Conservation (phyloP, 176 grass and related monocot genomes). For the Triticum timopheevii region DNA sequence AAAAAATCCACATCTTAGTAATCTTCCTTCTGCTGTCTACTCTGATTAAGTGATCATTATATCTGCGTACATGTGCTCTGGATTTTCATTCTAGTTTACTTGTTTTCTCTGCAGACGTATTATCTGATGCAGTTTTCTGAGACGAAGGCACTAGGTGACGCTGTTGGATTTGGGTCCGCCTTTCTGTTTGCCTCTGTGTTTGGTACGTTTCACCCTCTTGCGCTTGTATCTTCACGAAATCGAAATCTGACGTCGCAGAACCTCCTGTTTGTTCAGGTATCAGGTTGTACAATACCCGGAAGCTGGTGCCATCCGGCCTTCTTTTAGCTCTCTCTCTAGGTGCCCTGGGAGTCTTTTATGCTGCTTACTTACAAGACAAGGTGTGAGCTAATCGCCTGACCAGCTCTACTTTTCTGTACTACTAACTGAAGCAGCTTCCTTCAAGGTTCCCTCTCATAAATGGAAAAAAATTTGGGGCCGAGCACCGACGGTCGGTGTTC, state of each 20-base stretch:
- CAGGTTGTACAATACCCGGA: slow-evolving; percentile 68
- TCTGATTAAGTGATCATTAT: background rate
- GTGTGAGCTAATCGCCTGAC: slow-evolving; percentile 41
- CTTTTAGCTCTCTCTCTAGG: slow-evolving; percentile 71
- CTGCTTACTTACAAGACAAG: slow-evolving; percentile 80
- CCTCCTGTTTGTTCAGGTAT: slow-evolving; percentile 58
- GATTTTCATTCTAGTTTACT: background rate
- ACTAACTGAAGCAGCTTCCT: slow-evolving; percentile 2
- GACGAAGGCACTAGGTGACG: slow-evolving; percentile 58
- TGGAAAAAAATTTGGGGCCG: slow-evolving; percentile 17
- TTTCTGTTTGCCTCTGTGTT: slow-evolving; percentile 82
- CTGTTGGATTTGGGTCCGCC: slow-evolving; percentile 82
- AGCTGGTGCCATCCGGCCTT: slow-evolving; percentile 80
- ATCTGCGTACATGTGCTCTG: background rate
- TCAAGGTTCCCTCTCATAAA: slow-evolving; percentile 28
- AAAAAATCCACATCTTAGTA: background rate
- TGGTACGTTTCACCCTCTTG: slow-evolving; percentile 32
- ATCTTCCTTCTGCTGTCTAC: background rate
- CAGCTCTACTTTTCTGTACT: slow-evolving; percentile 25
- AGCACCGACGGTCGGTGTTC: background rate
- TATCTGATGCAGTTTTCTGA: slow-evolving; percentile 92
- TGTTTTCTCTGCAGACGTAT: slow-evolving; percentile 51
- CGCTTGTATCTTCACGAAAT: background rate
- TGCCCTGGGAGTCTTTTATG: slow-evolving; percentile 69
- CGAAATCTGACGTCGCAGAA: background rate